phyloP scores from a whole-genome alignment of 1,284 basidiomycete species.

The Neonothopanus nambi region DNA sequence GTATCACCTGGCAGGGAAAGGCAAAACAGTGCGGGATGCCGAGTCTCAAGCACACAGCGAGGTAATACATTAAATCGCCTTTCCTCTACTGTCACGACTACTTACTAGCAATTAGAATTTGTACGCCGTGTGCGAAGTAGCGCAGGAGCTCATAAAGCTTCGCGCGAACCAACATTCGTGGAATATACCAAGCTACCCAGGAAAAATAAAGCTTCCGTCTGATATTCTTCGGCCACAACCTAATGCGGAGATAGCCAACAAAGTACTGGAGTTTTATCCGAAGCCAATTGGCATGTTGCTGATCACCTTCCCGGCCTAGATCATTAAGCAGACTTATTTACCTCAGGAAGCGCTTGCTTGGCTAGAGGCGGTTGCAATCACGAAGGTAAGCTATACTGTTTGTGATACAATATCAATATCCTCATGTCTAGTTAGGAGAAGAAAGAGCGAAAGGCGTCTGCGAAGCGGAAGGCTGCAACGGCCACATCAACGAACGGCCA shows the following conservation, averaged over 20 bases:
- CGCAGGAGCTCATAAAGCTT: constrained; percentile 82
- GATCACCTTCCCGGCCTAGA: constrained; percentile 47
- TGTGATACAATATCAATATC: not conserved
- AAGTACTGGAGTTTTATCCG: constrained; percentile 41
- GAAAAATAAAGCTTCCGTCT: constrained; percentile 75
- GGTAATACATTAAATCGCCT: constrained; percentile 39
- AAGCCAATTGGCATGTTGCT: not conserved
- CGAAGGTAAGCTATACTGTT: constrained; percentile 28
- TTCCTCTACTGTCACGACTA: constrained; percentile 1
- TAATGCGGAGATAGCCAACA: constrained; percentile 59
- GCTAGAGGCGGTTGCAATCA: constrained; percentile 45
- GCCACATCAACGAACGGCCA: constrained; percentile 38
- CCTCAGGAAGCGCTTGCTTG: constrained; percentile 57
- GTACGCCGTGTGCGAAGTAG: constrained; percentile 87
- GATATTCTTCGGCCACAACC: constrained; percentile 80
- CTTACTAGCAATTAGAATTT: constrained; percentile 62
- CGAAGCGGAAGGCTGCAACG: constrained; percentile 40
- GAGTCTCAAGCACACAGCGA: constrained; percentile 67
- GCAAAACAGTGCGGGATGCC: constrained; percentile 85
- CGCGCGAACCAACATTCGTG: constrained; percentile 71
- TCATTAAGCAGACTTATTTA: constrained; percentile 31
- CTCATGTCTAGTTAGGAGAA: constrained; percentile 29
- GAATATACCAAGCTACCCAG: constrained; percentile 80
- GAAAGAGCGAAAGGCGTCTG: constrained; percentile 36
- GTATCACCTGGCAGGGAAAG: constrained; percentile 79